phyloP scores from a whole-genome alignment of 2,329 filamentous ascomycete species.

The Xylaria hypoxylon region DNA sequence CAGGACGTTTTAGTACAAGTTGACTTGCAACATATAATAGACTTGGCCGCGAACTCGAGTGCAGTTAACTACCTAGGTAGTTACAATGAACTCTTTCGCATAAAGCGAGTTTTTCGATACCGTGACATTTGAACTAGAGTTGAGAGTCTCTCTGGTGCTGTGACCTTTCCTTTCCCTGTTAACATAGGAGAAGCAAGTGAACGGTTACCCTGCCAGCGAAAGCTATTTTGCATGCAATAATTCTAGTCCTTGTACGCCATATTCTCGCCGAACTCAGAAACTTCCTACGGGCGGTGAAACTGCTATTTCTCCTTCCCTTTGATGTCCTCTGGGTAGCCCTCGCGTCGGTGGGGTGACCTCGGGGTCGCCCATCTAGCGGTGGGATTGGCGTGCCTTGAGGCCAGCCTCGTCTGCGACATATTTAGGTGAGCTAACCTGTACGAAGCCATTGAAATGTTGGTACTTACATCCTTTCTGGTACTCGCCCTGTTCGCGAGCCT shows the following conservation, averaged over 20 bases:
- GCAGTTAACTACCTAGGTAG: too few relatives aligned
- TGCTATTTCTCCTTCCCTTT: not conserved
- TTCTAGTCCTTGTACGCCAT: not conserved
- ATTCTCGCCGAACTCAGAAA: not conserved
- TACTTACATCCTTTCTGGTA: slow-evolving; percentile 14
- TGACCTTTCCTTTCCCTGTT: not conserved
- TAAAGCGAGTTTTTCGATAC: too few relatives aligned
- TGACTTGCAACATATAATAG: too few relatives aligned
- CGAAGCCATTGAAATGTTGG: too few relatives aligned
- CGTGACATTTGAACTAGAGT: too few relatives aligned
- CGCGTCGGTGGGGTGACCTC: not conserved
- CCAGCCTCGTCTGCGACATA: too few relatives aligned
- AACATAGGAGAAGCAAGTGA: not conserved
- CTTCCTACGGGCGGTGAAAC: not conserved
- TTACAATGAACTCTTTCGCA: too few relatives aligned
- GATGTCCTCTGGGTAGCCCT: not conserved
- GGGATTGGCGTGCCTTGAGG: too few relatives aligned
- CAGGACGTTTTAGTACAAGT: too few relatives aligned
- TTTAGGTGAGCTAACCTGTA: not conserved
- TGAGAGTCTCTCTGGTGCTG: not conserved
- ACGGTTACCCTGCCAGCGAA: not conserved
- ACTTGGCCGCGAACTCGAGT: too few relatives aligned
- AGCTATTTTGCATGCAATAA: slow-evolving; percentile 1
- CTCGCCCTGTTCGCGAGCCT: not conserved
- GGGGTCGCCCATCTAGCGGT: too few relatives aligned